phyloP scores from a whole-genome alignment of 1,284 basidiomycete genomes.

The Meira miltonrushii region DNA sequence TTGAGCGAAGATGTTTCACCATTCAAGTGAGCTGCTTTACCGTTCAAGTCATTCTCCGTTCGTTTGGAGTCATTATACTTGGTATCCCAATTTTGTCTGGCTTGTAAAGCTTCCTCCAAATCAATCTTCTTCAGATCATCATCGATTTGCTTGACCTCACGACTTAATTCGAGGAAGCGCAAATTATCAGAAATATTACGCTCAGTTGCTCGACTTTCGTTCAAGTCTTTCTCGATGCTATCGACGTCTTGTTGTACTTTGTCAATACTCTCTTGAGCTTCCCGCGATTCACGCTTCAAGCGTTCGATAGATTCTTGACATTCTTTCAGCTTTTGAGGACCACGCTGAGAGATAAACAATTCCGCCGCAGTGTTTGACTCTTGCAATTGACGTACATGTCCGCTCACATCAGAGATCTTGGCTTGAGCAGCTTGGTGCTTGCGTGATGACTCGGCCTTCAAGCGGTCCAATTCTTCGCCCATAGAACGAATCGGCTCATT shows the following conservation, averaged over 20 bases:
- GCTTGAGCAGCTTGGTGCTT: conserved; percentile 60
- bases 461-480: conserved; percentile 61
- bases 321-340: conserved; percentile 26
- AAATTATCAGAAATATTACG: conserved; percentile 79
- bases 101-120: conserved; percentile 31
- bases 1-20: conserved; percentile 42
- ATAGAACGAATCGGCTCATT: conserved; percentile 66
- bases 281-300: conserved; percentile 35
- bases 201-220: conserved; percentile 52
- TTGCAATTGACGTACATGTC: conserved; percentile 32
- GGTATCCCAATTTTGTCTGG: conserved; percentile 70
- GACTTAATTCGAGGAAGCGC: conserved; percentile 66
- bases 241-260: conserved; percentile 27
- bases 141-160: conserved; percentile 66
- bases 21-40: conserved; percentile 58
- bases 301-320: conserved; percentile 36
- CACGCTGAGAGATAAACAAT: conserved; percentile 25
- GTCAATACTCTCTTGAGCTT: conserved; percentile 22
- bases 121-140: conserved; percentile 62
- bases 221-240: conserved; percentile 49
- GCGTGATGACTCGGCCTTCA: conserved; percentile 59
- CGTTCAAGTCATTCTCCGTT: conserved; percentile 65
- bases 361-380: conserved; percentile 22
- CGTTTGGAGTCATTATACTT: conserved; percentile 69
- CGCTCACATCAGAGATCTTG: conserved; percentile 20